phyloP scores from a whole-genome alignment of 306 rosid genomes.

The Abrus pulchellus region DNA sequence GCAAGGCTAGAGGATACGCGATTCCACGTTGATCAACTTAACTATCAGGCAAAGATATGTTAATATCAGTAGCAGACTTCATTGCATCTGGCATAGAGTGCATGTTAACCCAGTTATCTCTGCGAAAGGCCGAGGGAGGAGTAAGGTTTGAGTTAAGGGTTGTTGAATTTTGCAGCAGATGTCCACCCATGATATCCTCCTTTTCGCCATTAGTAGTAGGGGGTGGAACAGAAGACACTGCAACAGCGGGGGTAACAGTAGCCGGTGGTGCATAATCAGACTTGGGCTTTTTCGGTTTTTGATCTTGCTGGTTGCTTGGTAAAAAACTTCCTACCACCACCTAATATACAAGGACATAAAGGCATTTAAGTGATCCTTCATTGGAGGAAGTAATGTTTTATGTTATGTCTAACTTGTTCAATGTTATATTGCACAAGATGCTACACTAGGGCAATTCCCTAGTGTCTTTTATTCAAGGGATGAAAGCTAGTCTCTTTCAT shows the following conservation, averaged over 20 bases:
- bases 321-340: constrained; percentile 84
- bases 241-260: constrained; percentile 36
- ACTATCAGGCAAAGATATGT: constrained; percentile 71
- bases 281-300: constrained; percentile 65
- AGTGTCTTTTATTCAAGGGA: constrained; percentile 4
- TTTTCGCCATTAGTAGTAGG: constrained; percentile 55
- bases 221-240: constrained; percentile 55
- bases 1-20: not conserved
- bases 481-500: constrained; percentile 5
- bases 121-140: constrained; percentile 57
- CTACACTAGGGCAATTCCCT: not conserved
- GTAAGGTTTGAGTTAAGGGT: constrained; percentile 51
- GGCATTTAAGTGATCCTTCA: constrained; percentile 2
- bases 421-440: not conserved
- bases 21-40: constrained; percentile 40
- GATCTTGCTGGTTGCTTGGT: constrained; percentile 67
- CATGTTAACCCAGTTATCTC: constrained; percentile 76
- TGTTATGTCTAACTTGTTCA: not conserved
- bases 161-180: constrained; percentile 56
- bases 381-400: constrained; percentile 19
- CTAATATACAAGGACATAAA: constrained; percentile 49
- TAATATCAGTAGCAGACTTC: constrained; percentile 68
- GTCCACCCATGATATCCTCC: constrained; percentile 60
- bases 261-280: constrained; percentile 42
- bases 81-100: constrained; percentile 63